Evolutionary conservation across 139 green algal species (phyloP).

Genomic region (Asterochloris sp.): DNA sequence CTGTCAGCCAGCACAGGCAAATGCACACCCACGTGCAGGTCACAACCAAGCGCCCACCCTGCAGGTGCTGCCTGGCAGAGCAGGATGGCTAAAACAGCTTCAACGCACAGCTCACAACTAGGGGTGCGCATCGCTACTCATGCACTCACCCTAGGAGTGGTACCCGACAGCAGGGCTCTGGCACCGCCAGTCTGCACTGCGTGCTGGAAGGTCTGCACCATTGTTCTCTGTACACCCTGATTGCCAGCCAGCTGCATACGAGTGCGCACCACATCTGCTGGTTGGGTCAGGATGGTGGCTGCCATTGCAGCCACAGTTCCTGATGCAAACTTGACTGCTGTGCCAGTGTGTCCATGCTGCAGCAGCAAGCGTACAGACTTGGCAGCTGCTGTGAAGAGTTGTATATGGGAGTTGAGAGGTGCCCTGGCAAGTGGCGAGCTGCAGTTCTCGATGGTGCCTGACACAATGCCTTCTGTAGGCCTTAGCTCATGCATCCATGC

Average conservation of each 20-base stretch:
- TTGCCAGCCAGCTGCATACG: slow-evolving; percentile 67
- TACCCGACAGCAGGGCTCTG: slow-evolving; percentile 3
- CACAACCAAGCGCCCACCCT: neutral
- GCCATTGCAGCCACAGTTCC: slow-evolving; percentile 63
- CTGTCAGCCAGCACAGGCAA: too few relatives aligned
- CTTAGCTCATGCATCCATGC: too few relatives aligned
- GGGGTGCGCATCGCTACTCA: neutral
- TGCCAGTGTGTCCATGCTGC: slow-evolving; percentile 24
- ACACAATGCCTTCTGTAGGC: too few relatives aligned
- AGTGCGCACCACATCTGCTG: slow-evolving; percentile 78
- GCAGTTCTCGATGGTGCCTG: too few relatives aligned
- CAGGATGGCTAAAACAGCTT: too few relatives aligned
- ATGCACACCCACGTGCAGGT: neutral
- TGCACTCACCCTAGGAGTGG: slow-evolving; percentile 42
- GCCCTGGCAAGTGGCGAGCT: neutral
- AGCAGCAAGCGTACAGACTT: neutral
- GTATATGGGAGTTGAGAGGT: neutral
- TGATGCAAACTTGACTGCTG: slow-evolving; percentile 65
- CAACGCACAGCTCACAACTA: too few relatives aligned
- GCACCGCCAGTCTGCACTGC: neutral
- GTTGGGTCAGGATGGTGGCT: slow-evolving; percentile 84
- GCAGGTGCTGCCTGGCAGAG: neutral
- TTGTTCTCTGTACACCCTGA: neutral
- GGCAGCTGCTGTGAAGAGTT: neutral
- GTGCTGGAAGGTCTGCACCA: neutral